Conservation (phyloP, 768 basidiomycete species). For the Kondoa subrosea region DNA sequence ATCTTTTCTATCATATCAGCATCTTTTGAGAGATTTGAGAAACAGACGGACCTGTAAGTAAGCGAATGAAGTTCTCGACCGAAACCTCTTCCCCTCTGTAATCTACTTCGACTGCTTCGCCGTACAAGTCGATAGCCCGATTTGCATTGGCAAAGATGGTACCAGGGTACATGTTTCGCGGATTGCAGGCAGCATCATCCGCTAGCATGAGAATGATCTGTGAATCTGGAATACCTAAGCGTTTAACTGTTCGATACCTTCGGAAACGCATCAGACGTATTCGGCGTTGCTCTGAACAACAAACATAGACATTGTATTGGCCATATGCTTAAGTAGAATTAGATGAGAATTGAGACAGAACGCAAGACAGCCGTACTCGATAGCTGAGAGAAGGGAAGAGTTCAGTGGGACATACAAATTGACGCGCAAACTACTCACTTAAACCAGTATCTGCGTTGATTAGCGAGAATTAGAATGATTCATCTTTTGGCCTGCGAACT, state of each 20-base stretch:
- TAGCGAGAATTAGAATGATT: no score
- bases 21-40: not conserved
- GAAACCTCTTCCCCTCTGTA: constrained; percentile 97
- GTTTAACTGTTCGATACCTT: constrained; percentile 96
- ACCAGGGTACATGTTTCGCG: constrained; percentile 78
- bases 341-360: not conserved
- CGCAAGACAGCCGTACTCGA: not conserved
- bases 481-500: no score
- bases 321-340: constrained; percentile 61
- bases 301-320: constrained; percentile 90
- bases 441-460: constrained; percentile 69
- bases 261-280: not conserved
- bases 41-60: constrained; percentile 57
- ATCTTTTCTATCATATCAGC: constrained; percentile 37
- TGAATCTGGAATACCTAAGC: constrained; percentile 91
- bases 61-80: constrained; percentile 83
- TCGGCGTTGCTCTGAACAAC: constrained; percentile 18
- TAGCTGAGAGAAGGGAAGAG: not conserved
- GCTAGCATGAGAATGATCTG: constrained; percentile 99
- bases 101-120: constrained; percentile 93
- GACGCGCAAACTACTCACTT: constrained; percentile 46
- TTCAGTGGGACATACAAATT: no score
- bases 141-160: constrained; percentile 81
- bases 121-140: constrained; percentile 71
- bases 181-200: constrained; percentile 86